Percentiles rank a stretch among this genome's conserved stretches.
Conservation (phyloP, 2,329 filamentous ascomycete species). For the Fusarium liriodendri region DNA sequence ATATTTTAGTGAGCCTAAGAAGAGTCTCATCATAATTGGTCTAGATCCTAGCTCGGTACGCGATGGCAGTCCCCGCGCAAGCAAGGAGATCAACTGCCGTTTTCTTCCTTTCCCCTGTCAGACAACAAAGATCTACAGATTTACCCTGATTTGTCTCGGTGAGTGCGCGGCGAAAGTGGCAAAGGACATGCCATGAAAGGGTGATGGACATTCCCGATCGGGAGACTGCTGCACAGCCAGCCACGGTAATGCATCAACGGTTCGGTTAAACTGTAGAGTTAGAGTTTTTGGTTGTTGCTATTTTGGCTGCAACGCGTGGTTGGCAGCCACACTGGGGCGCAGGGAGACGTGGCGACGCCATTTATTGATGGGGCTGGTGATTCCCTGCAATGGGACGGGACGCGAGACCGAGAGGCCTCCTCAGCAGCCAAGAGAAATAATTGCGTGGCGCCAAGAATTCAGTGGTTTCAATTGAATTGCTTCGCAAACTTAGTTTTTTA, state of each 20-base stretch:
- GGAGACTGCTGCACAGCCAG: neutral
- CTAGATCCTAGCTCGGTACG: no score
- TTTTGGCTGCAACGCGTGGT: constrained; percentile 15
- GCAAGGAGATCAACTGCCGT: neutral
- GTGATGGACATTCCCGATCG: neutral
- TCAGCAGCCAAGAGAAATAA: neutral
- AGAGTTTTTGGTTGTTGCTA: constrained; percentile 13
- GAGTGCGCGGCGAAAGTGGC: neutral
- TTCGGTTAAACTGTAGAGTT: neutral
- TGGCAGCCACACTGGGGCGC: constrained; percentile 14
- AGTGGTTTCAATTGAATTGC: neutral
- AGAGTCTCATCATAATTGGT: no score
- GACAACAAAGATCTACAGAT: neutral
- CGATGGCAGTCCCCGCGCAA: no score
- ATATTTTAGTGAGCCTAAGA: no score
- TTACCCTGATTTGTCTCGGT: neutral
- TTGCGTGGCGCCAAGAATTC: neutral
- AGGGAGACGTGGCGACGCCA: neutral
- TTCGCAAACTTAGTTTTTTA: neutral
- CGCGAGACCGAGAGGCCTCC: neutral
- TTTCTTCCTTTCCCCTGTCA: neutral
- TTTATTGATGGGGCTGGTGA: neutral
- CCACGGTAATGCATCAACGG: neutral
- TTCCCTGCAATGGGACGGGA: neutral
- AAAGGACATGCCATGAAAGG: neutral